These are phyloP conservation scores for Ceratocystis cacaofunesta DNA, from an alignment of 2,329 filamentous ascomycete species.

Conservation along the genomic window DNA sequence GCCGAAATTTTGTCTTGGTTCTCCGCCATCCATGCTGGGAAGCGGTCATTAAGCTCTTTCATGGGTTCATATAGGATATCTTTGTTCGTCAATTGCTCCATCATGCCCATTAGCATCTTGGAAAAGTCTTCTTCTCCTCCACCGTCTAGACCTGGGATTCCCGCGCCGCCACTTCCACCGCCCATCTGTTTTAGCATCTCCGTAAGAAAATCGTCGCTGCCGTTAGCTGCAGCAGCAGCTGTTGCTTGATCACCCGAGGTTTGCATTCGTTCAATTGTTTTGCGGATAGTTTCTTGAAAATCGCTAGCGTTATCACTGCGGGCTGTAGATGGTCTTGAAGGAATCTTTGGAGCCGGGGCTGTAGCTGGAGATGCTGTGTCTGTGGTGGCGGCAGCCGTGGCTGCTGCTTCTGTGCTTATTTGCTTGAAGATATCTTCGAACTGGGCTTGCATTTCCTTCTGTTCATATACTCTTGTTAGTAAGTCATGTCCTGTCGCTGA, in stretches of 20 bases:
- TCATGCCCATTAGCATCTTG: constrained; percentile 93
- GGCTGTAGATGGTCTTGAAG: constrained; percentile 26
- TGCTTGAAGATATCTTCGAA: constrained; percentile 67
- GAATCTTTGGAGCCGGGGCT: constrained; percentile 24
- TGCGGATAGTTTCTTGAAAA: constrained; percentile 85
- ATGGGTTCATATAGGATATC: constrained; percentile 97
- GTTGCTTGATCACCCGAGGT: constrained; percentile 74
- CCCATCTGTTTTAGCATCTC: constrained; percentile 86
- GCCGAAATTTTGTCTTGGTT: constrained; percentile 50
- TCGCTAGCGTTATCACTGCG: constrained; percentile 38
- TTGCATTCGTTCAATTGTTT: constrained; percentile 94
- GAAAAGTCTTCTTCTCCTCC: constrained; percentile 71
- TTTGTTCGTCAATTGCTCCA: constrained; percentile 97
- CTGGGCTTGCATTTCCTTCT: constrained; percentile 48
- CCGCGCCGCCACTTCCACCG: constrained; percentile 39
- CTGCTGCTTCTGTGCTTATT: constrained; percentile 30
- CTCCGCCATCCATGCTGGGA: constrained; percentile 73
- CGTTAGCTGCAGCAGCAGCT: constrained; percentile 54
- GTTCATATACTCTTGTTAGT: not conserved
- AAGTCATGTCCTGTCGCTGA: not conserved
- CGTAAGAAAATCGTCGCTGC: constrained; percentile 64
- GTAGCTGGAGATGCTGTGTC: constrained; percentile 20
- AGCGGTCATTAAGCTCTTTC: constrained; percentile 91
- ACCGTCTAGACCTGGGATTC: constrained; percentile 22
- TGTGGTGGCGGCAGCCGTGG: constrained; percentile 22